A percentile compares a stretch with the other conserved stretches of the same genome.
These are phyloP conservation scores for Rhizopogon vulgaris DNA, from an alignment of 768 basidiomycete genomes.

Conservation along the genomic window DNA sequence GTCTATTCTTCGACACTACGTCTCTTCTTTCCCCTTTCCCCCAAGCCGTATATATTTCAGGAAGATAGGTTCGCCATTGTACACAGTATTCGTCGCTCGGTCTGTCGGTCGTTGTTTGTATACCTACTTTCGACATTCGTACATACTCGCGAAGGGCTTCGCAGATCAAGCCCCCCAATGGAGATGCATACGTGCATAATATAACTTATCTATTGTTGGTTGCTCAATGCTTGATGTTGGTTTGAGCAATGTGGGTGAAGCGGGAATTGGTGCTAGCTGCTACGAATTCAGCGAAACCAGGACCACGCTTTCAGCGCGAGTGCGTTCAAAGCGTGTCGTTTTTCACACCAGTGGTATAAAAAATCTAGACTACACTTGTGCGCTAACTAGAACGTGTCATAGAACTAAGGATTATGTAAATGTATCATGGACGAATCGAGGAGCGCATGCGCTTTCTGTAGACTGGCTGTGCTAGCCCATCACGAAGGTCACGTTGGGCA, in stretches of 20 bases:
- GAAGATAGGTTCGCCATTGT: slow-evolving; percentile 2
- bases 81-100: background rate
- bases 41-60: slow-evolving; percentile 7
- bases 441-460: background rate
- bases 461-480: background rate
- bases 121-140: background rate
- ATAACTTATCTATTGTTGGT: background rate
- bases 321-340: no score
- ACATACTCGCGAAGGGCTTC: slow-evolving; percentile 45
- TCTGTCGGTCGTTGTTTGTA: background rate
- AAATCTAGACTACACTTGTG: no score
- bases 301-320: no score
- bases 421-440: background rate
- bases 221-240: background rate
- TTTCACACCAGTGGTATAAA: no score
- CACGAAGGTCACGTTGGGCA: background rate
- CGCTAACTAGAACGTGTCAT: background rate
- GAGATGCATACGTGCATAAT: background rate
- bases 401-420: background rate
- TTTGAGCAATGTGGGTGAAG: background rate
- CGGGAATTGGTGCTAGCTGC: no score
- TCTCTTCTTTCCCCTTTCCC: background rate
- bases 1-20: background rate
- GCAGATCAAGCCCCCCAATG: slow-evolving; percentile 39
- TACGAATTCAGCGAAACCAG: no score